A percentile compares a stretch with the other conserved stretches of the same genome.
These are phyloP conservation scores for Trichoderma arundinaceum DNA, from an alignment of 2,329 filamentous ascomycete species.

Conservation along the genomic window DNA sequence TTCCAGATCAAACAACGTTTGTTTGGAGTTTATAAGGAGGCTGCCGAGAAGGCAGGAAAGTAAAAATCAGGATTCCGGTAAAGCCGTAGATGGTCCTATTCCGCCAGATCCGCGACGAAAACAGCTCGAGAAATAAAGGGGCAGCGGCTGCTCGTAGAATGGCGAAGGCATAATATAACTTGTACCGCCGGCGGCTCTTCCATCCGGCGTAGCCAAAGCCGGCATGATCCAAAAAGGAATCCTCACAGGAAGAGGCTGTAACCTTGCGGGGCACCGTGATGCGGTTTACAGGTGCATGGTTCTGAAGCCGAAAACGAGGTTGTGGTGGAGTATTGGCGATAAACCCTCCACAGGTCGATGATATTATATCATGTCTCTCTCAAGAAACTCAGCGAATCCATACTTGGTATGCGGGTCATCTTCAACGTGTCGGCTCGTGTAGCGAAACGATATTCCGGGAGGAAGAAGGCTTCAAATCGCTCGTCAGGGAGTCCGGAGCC, in stretches of 20 bases:
- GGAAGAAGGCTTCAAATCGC: conserved; percentile 25
- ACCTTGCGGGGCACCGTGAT: conserved; percentile 11
- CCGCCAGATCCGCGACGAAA: not conserved
- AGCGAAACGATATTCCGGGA: conserved; percentile 18
- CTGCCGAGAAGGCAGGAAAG: not conserved
- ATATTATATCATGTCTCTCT: conserved; percentile 2
- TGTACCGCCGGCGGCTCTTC: not conserved
- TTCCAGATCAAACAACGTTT: not conserved
- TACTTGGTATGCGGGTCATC: conserved; percentile 10
- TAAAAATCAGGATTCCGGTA: not conserved
- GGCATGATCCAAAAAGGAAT: not conserved
- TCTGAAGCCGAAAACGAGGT: not conserved
- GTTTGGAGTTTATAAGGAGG: not conserved
- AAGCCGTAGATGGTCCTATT: not conserved
- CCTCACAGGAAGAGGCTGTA: conserved; percentile 1
- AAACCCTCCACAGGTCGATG: not conserved
- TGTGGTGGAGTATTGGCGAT: conserved; percentile 11
- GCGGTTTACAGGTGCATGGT: conserved; percentile 17
- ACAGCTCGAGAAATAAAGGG: not conserved
- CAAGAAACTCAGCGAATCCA: not conserved
- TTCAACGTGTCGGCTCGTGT: conserved; percentile 20
- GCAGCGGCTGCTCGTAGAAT: not conserved
- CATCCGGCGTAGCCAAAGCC: not conserved
- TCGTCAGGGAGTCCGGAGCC: conserved; percentile 18
- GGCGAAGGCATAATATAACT: conserved; percentile 3